A percentile compares a stretch with the other conserved stretches of the same genome.
Evolutionary conservation across 345 rosid genomes (phyloP).

Genomic region (Rhizophora apiculata): DNA sequence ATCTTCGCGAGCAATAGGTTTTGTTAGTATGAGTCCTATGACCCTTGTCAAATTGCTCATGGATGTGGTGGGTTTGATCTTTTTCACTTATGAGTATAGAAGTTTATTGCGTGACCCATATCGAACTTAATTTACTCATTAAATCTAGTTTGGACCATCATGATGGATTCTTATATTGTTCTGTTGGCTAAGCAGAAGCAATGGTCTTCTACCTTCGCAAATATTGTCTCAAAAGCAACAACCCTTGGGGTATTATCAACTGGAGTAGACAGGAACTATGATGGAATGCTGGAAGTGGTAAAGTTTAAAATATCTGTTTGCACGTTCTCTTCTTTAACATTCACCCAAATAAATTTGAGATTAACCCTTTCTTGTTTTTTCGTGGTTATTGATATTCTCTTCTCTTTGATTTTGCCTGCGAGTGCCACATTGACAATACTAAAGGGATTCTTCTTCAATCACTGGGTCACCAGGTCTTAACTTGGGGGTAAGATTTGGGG

Average conservation of each 20-base stretch:
- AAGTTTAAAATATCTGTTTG: not conserved
- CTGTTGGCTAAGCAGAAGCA: conserved; percentile 30
- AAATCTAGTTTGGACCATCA: not conserved
- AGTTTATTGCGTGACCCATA: not conserved
- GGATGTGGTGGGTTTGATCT: conserved; percentile 29
- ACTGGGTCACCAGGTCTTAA: too few species aligned
- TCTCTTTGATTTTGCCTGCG: too few species aligned
- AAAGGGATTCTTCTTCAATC: too few species aligned
- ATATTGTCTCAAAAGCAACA: conserved; percentile 38
- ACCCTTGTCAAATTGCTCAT: conserved; percentile 36
- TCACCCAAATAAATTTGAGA: too few species aligned
- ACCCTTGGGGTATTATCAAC: conserved; percentile 32
- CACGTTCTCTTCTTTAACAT: not conserved
- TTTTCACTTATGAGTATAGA: not conserved
- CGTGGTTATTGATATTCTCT: too few species aligned
- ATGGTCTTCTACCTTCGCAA: conserved; percentile 39
- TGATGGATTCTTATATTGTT: not conserved
- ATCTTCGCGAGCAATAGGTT: conserved; percentile 28
- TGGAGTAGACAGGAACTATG: conserved; percentile 22
- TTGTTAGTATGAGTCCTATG: conserved; percentile 14
- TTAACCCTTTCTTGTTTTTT: too few species aligned
- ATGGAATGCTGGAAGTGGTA: conserved; percentile 53
- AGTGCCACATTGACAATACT: too few species aligned
- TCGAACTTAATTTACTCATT: not conserved
- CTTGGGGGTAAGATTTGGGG: too few species aligned